A percentile compares a stretch with the other conserved stretches of the same genome.
phyloP scores from a whole-genome alignment of 129 eudicot species.

The Pittosporum tobira region DNA sequence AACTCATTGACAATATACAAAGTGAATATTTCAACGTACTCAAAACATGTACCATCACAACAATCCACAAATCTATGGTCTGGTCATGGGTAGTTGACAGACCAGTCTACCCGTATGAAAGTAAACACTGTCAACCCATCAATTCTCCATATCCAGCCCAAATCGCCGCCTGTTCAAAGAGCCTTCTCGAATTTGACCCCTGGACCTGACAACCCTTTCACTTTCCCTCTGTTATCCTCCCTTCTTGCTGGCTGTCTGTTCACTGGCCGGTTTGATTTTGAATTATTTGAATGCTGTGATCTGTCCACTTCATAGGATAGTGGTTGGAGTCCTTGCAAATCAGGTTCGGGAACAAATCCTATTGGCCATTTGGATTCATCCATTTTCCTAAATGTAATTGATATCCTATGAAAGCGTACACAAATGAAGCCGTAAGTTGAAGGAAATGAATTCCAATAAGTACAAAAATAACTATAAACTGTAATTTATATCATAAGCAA shows the following conservation, averaged over 20 bases:
- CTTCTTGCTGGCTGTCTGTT: conserved; percentile 24
- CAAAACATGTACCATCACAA: no score
- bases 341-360: conserved; percentile 65
- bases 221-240: conserved; percentile 23
- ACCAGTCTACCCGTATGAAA: no score
- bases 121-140: background rate
- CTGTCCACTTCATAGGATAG: conserved; percentile 39
- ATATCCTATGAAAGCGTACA: conserved; percentile 47
- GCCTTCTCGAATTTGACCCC: conserved; percentile 40
- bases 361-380: conserved; percentile 73
- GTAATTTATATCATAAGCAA: no score
- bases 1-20: no score
- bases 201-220: conserved; percentile 16
- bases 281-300: conserved; percentile 17
- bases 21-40: no score
- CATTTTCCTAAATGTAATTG: conserved; percentile 93
- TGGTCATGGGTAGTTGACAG: no score
- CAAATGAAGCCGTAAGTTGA: background rate
- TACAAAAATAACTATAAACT: no score
- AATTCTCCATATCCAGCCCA: no score
- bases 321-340: conserved; percentile 78
- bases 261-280: conserved; percentile 19
- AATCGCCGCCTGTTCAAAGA: no score
- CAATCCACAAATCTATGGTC: no score
- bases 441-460: no score